Conservation (phyloP, 2,329 filamentous ascomycete species). For the Cordyceps cateniannulata region DNA sequence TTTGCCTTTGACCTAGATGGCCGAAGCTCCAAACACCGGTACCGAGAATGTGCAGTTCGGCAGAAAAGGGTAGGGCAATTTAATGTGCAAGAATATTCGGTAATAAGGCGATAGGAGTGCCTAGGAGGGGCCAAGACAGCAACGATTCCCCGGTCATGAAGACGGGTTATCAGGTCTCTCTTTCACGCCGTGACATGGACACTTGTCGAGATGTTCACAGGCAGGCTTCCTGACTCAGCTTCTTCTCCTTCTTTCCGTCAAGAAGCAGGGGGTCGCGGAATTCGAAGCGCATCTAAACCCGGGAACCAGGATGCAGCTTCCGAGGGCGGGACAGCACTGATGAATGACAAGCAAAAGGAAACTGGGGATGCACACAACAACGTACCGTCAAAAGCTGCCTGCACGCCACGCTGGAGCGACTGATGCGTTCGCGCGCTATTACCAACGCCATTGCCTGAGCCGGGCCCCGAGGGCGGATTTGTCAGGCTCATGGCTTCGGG, state of each 20-base stretch:
- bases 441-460: constrained; percentile 30
- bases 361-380: constrained; percentile 9
- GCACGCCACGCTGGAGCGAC: constrained; percentile 51
- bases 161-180: neutral
- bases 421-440: constrained; percentile 31
- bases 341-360: constrained; percentile 6
- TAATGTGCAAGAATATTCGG: neutral
- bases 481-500: constrained; percentile 41
- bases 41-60: neutral
- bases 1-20: neutral
- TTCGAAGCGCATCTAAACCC: neutral
- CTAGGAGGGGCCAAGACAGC: neutral
- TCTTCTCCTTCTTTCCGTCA: neutral
- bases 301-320: constrained; percentile 4
- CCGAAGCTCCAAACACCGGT: neutral
- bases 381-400: constrained; percentile 56
- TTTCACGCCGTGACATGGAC: neutral
- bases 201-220: neutral
- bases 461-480: constrained; percentile 41
- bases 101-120: neutral
- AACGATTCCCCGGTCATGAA: neutral
- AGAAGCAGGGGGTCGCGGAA: neutral
- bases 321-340: neutral
- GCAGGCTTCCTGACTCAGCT: neutral
- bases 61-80: neutral